A percentile compares a stretch with the other conserved stretches of the same genome.
Conservation (phyloP, 305 asterid genomes). For the Fraxinus nigra region DNA sequence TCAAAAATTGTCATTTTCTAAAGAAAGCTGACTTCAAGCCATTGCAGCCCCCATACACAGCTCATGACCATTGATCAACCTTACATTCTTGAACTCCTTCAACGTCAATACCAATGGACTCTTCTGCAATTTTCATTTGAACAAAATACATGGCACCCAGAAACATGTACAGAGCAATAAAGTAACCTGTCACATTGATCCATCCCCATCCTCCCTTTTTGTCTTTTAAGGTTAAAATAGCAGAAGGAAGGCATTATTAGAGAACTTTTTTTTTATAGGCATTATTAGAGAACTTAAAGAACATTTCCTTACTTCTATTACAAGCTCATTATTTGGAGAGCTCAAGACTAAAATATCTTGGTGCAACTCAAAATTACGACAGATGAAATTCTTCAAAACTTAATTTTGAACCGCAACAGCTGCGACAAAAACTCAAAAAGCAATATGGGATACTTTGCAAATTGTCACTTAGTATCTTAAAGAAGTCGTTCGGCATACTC, state of each 20-base stretch:
- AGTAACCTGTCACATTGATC: not conserved
- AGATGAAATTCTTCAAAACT: not conserved
- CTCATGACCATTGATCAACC: not conserved
- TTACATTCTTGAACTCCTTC: not conserved
- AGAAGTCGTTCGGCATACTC: not conserved
- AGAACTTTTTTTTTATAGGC: not conserved
- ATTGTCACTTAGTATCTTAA: not conserved
- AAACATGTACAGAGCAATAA: not conserved
- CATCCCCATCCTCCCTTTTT: not conserved
- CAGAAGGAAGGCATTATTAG: not conserved
- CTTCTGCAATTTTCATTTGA: constrained; percentile 1
- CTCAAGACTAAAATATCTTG: not conserved
- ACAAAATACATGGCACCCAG: not conserved
- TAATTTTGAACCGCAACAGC: not conserved
- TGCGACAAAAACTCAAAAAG: not conserved
- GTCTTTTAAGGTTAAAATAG: not conserved
- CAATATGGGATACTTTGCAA: not conserved
- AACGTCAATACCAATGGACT: not conserved
- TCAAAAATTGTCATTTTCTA: not conserved
- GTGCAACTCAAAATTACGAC: not conserved
- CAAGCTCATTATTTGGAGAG: not conserved
- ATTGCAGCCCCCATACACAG: not conserved
- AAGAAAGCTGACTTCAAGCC: not conserved
- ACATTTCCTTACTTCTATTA: not conserved
- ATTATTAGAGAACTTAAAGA: not conserved